Evolutionary conservation across 1,284 basidiomycete genomes (phyloP).

Genomic region (Mycosarcoma mackinlayi): DNA sequence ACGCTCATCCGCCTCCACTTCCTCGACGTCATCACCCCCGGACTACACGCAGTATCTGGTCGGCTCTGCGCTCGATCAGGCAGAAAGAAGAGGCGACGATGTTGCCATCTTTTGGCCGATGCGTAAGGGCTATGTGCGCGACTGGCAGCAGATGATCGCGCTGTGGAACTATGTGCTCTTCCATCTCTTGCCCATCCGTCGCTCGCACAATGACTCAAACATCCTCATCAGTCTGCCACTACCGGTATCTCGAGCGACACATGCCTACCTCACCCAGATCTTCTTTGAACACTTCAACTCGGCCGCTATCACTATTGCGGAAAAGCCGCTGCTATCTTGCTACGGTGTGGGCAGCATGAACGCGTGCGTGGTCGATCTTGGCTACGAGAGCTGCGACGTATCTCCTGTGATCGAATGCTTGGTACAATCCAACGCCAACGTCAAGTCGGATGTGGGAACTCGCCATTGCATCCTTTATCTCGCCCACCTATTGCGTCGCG

Average conservation of each 20-base stretch:
- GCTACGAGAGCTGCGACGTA: conserved; percentile 79
- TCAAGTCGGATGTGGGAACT: conserved; percentile 54
- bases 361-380: conserved; percentile 87
- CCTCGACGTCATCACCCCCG: conserved; percentile 23
- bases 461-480: conserved; percentile 63
- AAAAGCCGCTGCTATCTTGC: conserved; percentile 84
- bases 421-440: conserved; percentile 50
- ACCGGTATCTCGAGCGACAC: conserved; percentile 78
- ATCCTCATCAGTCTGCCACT: conserved; percentile 80
- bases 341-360: conserved; percentile 83
- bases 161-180: conserved; percentile 89
- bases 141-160: conserved; percentile 92
- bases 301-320: conserved; percentile 83
- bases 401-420: conserved; percentile 84
- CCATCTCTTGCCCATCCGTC: conserved; percentile 78
- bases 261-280: conserved; percentile 82
- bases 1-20: conserved; percentile 26
- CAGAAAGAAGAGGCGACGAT: conserved; percentile 78
- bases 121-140: conserved; percentile 77
- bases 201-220: conserved; percentile 87
- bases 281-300: conserved; percentile 97
- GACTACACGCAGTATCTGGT: conserved; percentile 77
- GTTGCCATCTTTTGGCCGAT: conserved; percentile 86
- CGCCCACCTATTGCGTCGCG: conserved; percentile 59
- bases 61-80: conserved; percentile 82